A percentile compares a stretch with the other conserved stretches of the same genome.
Evolutionary conservation across 1,284 basidiomycete genomes (phyloP).

Genomic region (Phellopilus nigrolimitatus): DNA sequence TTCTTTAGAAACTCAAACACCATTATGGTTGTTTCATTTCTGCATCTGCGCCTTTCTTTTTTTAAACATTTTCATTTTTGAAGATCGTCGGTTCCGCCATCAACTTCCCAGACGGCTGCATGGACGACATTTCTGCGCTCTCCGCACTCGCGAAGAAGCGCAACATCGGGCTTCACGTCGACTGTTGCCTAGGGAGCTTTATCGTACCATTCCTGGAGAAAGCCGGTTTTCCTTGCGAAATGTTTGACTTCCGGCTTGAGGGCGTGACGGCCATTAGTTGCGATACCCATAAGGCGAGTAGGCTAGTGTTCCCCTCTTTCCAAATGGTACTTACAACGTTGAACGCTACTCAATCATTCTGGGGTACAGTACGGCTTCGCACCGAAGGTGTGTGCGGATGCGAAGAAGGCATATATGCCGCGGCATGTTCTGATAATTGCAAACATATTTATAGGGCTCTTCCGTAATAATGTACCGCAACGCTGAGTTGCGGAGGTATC

Average conservation of each 20-base stretch:
- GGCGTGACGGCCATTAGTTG: conserved; percentile 90
- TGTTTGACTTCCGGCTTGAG: conserved; percentile 86
- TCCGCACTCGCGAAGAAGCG: conserved; percentile 71
- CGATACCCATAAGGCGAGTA: conserved; percentile 83
- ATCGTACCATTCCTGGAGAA: conserved; percentile 85
- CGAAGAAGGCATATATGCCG: not conserved
- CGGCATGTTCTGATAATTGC: not conserved
- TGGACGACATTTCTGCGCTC: conserved; percentile 85
- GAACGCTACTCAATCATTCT: not conserved
- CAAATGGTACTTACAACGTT: not conserved
- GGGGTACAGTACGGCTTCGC: conserved; percentile 68
- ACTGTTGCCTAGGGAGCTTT: conserved; percentile 91
- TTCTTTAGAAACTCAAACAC: conserved; percentile 69
- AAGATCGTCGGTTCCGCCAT: conserved; percentile 87
- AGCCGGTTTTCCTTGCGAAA: conserved; percentile 39
- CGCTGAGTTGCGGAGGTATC: conserved; percentile 66
- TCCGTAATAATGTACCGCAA: conserved; percentile 91
- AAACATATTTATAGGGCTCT: conserved; percentile 53
- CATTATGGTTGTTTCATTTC: conserved; percentile 53
- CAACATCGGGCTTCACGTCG: conserved; percentile 88
- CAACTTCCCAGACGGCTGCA: conserved; percentile 89
- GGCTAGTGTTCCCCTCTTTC: not conserved
- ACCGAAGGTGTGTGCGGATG: conserved; percentile 59
- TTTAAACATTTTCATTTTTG: conserved; percentile 20
- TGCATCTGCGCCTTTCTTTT: not conserved